Percentiles rank a stretch among this genome's conserved stretches.
phyloP scores from a whole-genome alignment of 306 rosid species.

The Vicia sativa region DNA sequence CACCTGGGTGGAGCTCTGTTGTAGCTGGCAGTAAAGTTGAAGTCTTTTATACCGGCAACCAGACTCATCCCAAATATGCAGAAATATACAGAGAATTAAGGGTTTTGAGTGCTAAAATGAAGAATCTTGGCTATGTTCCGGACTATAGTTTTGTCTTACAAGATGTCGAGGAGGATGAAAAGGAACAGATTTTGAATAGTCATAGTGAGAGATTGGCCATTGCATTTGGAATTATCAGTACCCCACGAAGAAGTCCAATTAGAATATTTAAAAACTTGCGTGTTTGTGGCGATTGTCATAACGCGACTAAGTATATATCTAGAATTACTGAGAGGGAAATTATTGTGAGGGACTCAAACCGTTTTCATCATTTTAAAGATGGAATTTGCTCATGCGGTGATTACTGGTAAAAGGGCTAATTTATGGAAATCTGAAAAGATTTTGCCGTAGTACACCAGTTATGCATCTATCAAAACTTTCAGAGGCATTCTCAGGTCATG shows the following conservation, averaged over 20 bases:
- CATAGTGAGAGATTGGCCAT: slow-evolving; percentile 59
- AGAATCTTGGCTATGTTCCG: slow-evolving; percentile 56
- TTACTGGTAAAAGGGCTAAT: slow-evolving; percentile 19
- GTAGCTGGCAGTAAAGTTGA: slow-evolving; percentile 47
- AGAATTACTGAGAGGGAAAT: slow-evolving; percentile 31
- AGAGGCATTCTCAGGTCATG: neutral
- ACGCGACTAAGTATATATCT: slow-evolving; percentile 26
- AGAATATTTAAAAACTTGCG: slow-evolving; percentile 30
- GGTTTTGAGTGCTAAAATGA: slow-evolving; percentile 48
- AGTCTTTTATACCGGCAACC: slow-evolving; percentile 57
- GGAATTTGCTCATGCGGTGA: slow-evolving; percentile 27
- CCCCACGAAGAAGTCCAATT: slow-evolving; percentile 44
- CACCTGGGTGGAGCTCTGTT: slow-evolving; percentile 43
- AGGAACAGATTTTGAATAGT: slow-evolving; percentile 52
- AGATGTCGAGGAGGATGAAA: slow-evolving; percentile 57
- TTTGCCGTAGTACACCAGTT: neutral
- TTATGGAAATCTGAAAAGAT: slow-evolving; percentile 22
- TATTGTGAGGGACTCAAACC: slow-evolving; percentile 26
- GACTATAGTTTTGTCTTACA: slow-evolving; percentile 54
- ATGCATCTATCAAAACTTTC: neutral
- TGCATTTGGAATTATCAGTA: slow-evolving; percentile 53
- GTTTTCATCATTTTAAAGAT: slow-evolving; percentile 31
- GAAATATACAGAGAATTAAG: slow-evolving; percentile 50
- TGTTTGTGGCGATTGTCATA: slow-evolving; percentile 28
- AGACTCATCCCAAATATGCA: slow-evolving; percentile 44